Percentiles rank a stretch among this genome's conserved stretches.
phyloP scores from a whole-genome alignment of 768 basidiomycete species.

The Lentinula sp. region DNA sequence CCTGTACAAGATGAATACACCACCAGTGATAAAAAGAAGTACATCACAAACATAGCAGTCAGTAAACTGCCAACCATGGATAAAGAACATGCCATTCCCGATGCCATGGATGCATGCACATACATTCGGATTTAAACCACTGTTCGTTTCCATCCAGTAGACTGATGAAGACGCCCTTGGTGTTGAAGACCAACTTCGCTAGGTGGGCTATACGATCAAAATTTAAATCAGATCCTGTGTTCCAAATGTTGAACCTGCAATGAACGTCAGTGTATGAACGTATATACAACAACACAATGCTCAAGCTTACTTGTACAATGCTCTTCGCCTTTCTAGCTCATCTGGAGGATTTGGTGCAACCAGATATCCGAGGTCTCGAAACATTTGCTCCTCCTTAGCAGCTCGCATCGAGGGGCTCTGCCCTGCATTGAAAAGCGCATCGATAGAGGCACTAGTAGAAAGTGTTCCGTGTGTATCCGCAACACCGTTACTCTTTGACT shows the following conservation, averaged over 20 bases:
- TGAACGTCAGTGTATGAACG: neutral
- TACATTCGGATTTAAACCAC: conserved; percentile 89
- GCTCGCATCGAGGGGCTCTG: conserved; percentile 31
- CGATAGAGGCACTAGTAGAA: neutral
- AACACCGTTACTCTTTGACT: neutral
- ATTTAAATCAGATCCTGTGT: conserved; percentile 79
- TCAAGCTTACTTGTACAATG: conserved; percentile 69
- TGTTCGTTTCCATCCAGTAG: conserved; percentile 82
- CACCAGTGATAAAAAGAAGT: conserved; percentile 2
- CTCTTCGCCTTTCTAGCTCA: conserved; percentile 75
- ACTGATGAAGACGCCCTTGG: conserved; percentile 78
- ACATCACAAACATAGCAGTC: neutral
- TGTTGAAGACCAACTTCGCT: conserved; percentile 88
- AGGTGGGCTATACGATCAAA: conserved; percentile 94
- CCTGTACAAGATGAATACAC: conserved; percentile 21
- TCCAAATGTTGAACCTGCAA: conserved; percentile 80
- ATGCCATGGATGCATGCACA: conserved; percentile 15
- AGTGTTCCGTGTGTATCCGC: neutral
- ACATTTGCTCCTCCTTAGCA: conserved; percentile 66
- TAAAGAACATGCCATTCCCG: neutral
- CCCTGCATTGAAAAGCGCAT: neutral
- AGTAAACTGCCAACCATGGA: neutral
- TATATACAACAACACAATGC: neutral
- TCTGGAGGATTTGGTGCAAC: conserved; percentile 80
- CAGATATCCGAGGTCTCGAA: conserved; percentile 58